These are phyloP conservation scores for Wickerhamomyces strasburgensis DNA, from an alignment of 805 yeast genomes.

Conservation along the genomic window DNA sequence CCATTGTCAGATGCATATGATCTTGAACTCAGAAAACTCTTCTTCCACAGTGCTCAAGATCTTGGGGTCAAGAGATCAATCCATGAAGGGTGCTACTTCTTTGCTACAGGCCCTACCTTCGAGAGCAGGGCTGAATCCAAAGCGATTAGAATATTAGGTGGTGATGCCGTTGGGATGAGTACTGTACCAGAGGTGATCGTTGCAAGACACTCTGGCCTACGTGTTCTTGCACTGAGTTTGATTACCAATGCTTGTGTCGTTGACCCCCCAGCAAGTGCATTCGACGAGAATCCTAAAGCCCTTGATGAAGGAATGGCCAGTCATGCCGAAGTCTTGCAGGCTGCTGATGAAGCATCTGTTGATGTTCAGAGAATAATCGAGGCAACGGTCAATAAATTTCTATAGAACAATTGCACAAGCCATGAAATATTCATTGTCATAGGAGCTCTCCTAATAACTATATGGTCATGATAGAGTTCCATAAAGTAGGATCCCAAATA, in stretches of 20 bases:
- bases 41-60: constrained; percentile 49
- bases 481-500: too few species aligned
- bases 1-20: constrained; percentile 91
- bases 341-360: constrained; percentile 71
- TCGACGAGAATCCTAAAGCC: constrained; percentile 47
- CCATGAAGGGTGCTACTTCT: constrained; percentile 84
- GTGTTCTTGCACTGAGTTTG: constrained; percentile 77
- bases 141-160: constrained; percentile 65
- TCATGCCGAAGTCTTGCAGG: constrained; percentile 87
- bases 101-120: constrained; percentile 90
- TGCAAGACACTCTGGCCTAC: constrained; percentile 83
- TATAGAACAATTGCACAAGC: background rate
- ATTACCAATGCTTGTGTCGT: constrained; percentile 81
- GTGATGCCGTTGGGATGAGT: constrained; percentile 96
- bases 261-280: constrained; percentile 62
- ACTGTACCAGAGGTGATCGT: constrained; percentile 95
- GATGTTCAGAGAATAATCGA: constrained; percentile 74
- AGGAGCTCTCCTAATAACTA: too few species aligned
- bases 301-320: constrained; percentile 75
- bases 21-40: constrained; percentile 56
- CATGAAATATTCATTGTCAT: too few species aligned
- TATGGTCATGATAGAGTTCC: too few species aligned
- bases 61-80: constrained; percentile 50
- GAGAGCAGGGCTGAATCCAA: constrained; percentile 93
- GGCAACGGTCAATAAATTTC: constrained; percentile 44